phyloP scores from a whole-genome alignment of 2,329 filamentous ascomycete genomes.

The Ilyonectria robusta region DNA sequence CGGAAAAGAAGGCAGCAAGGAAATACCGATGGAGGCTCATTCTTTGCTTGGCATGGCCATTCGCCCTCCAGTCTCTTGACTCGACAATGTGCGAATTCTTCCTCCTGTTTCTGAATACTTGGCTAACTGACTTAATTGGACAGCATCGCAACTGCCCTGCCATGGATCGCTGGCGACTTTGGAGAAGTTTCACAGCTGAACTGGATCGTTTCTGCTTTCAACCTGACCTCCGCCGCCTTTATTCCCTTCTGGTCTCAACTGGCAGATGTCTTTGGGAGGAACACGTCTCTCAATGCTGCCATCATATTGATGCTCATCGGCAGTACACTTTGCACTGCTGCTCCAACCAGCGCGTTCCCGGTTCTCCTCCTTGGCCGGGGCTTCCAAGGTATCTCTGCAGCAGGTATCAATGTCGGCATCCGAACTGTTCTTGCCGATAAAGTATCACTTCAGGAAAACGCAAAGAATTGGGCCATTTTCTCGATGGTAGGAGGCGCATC shows the following conservation, averaged over 20 bases:
- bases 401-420: conserved; percentile 73
- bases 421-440: conserved; percentile 76
- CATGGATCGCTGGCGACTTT: conserved; percentile 76
- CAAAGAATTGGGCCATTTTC: conserved; percentile 74
- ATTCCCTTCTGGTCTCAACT: conserved; percentile 77
- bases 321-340: conserved; percentile 72
- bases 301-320: conserved; percentile 72
- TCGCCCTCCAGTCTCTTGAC: conserved; percentile 74
- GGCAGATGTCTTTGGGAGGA: conserved; percentile 75
- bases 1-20: conserved; percentile 51
- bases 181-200: conserved; percentile 71
- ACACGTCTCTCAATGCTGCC: conserved; percentile 69
- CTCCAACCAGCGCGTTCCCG: conserved; percentile 67
- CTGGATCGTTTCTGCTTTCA: conserved; percentile 80
- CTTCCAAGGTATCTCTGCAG: conserved; percentile 73
- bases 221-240: conserved; percentile 76
- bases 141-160: conserved; percentile 55
- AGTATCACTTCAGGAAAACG: conserved; percentile 73
- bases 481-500: conserved; percentile 71
- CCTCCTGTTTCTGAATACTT: conserved; percentile 8
- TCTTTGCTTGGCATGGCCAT: conserved; percentile 71
- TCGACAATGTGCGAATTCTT: conserved; percentile 67
- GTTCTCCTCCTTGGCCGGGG: conserved; percentile 75
- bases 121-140: conserved; percentile 18
- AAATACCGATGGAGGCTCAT: conserved; percentile 72